Conservation (phyloP, 495 filamentous ascomycete species). For the Extremus antarcticus region DNA sequence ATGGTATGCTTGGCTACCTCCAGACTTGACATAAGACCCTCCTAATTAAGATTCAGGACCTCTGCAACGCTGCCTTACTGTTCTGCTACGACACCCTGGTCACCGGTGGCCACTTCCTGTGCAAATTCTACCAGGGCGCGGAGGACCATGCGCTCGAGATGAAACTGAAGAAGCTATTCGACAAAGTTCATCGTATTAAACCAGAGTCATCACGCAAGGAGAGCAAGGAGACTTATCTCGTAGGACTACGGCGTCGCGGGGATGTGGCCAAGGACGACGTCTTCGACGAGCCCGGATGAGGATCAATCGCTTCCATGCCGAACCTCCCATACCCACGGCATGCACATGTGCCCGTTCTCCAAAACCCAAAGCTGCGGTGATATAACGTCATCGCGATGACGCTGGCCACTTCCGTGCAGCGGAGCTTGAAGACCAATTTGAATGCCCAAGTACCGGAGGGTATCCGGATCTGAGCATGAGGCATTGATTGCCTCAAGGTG, state of each 20-base stretch:
- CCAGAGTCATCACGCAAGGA: constrained; percentile 86
- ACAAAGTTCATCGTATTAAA: constrained; percentile 71
- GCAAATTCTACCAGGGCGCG: constrained; percentile 90
- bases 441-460: too few species aligned
- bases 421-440: too few species aligned
- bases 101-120: constrained; percentile 76
- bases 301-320: neutral
- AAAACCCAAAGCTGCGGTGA: too few species aligned
- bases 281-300: constrained; percentile 21
- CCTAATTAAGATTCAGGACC: constrained; percentile 58
- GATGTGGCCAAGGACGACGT: constrained; percentile 33
- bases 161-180: constrained; percentile 61
- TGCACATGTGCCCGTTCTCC: too few species aligned
- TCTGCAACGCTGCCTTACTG: constrained; percentile 70
- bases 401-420: too few species aligned
- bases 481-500: too few species aligned
- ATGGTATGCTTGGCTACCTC: constrained; percentile 55
- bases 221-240: constrained; percentile 80
- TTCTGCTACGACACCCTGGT: constrained; percentile 80
- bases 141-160: constrained; percentile 72
- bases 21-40: too few species aligned
- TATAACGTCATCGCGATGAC: too few species aligned
- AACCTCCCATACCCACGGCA: too few species aligned
- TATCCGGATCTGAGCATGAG: too few species aligned
- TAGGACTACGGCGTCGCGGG: constrained; percentile 54